Evolutionary conservation across 352 stramenopile species (phyloP).

Genomic region (Globisporangium viniferum): DNA sequence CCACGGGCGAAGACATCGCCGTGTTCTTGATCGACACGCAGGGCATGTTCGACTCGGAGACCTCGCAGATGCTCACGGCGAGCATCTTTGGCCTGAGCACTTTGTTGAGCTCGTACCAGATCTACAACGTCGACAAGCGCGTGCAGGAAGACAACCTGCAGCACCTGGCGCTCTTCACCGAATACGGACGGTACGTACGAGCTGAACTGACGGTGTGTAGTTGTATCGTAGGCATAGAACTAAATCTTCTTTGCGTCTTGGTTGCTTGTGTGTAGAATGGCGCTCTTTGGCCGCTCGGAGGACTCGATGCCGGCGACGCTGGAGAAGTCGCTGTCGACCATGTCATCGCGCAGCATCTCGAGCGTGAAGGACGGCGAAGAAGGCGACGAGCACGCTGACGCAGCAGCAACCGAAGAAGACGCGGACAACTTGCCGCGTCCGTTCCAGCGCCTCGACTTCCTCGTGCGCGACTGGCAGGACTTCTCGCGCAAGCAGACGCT

Average conservation of each 20-base stretch:
- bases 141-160: slow-evolving; percentile 99
- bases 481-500: slow-evolving; percentile 91
- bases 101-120: slow-evolving; percentile 95
- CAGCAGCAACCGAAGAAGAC: slow-evolving; percentile 27
- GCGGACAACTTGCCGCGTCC: slow-evolving; percentile 53
- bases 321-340: slow-evolving; percentile 38
- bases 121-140: slow-evolving; percentile 99
- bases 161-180: slow-evolving; percentile 98
- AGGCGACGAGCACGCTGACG: slow-evolving; percentile 7
- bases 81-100: slow-evolving; percentile 99
- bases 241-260: neutral
- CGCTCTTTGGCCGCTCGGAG: slow-evolving; percentile 56
- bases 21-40: slow-evolving; percentile 99
- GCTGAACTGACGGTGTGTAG: neutral
- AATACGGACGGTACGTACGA: slow-evolving; percentile 92
- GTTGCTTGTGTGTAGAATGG: slow-evolving; percentile 44
- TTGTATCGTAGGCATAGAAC: neutral
- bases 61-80: slow-evolving; percentile 97
- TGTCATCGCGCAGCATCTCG: slow-evolving; percentile 29
- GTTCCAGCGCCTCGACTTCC: slow-evolving; percentile 98
- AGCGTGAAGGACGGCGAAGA: slow-evolving; percentile 27
- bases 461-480: slow-evolving; percentile 99
- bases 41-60: slow-evolving; percentile 99
- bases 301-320: slow-evolving; percentile 26
- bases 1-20: slow-evolving; percentile 85